These are phyloP conservation scores for Penicillium coprophilum DNA, from an alignment of 495 filamentous ascomycete genomes.

Conservation along the genomic window DNA sequence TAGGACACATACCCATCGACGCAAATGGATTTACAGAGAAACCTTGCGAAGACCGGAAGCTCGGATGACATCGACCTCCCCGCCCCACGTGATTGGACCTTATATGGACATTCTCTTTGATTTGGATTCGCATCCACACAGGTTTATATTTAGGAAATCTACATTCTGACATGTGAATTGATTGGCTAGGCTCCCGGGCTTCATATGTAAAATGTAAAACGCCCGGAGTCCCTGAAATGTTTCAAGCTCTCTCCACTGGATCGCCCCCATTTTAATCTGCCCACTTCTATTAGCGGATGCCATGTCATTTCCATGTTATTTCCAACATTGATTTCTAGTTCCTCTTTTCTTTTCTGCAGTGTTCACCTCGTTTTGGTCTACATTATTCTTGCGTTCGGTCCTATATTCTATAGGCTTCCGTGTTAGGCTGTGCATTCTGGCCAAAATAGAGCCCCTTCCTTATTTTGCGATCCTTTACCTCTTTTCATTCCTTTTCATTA, in stretches of 20 bases:
- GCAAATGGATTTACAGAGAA: not conserved
- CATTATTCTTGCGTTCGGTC: not conserved
- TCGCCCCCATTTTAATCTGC: constrained; percentile 27
- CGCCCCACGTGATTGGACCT: constrained; percentile 9
- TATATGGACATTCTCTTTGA: constrained; percentile 2
- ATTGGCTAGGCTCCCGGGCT: not conserved
- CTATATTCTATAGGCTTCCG: not conserved
- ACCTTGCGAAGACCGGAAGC: not conserved
- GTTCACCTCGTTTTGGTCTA: not conserved
- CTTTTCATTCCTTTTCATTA: not conserved
- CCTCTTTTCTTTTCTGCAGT: not conserved
- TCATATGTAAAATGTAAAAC: constrained; percentile 5
- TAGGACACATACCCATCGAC: constrained; percentile 4
- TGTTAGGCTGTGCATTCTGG: not conserved
- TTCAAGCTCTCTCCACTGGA: constrained; percentile 17
- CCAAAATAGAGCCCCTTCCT: not conserved
- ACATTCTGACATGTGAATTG: constrained; percentile 4
- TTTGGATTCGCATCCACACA: not conserved
- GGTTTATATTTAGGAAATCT: not conserved
- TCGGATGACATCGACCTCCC: constrained; percentile 9
- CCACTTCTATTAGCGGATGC: constrained; percentile 14
- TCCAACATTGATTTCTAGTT: not conserved
- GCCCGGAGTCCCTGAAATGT: constrained; percentile 14
- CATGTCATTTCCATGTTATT: constrained; percentile 14
- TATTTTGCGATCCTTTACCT: not conserved